A percentile compares a stretch with the other conserved stretches of the same genome.
phyloP scores from a whole-genome alignment of 2,329 filamentous ascomycete genomes.

The Sporothrix pallida region DNA sequence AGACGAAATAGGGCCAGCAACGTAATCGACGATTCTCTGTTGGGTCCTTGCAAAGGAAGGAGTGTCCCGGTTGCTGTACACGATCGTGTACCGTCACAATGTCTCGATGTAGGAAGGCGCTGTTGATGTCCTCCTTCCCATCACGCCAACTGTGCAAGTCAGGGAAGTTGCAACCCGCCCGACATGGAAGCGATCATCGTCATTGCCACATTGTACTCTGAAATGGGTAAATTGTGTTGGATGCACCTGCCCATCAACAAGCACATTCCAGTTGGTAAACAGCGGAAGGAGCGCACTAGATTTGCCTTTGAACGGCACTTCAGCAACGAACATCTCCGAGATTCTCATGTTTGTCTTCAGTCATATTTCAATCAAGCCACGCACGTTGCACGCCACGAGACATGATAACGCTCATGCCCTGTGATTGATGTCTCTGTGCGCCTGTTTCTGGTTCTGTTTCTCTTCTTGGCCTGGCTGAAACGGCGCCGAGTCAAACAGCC shows the following conservation, averaged over 20 bases:
- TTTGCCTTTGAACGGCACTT: not conserved
- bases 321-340: not conserved
- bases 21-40: not conserved
- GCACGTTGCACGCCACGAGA: not conserved
- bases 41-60: not conserved
- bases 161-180: conserved; percentile 9
- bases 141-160: not conserved
- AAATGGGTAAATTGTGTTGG: not conserved
- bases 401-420: not conserved
- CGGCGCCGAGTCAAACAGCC: not conserved
- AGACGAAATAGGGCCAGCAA: not conserved
- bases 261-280: conserved; percentile 14
- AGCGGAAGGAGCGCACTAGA: not conserved
- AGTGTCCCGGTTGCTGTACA: conserved; percentile 8
- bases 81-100: not conserved
- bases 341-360: not conserved
- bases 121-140: too few relatives aligned
- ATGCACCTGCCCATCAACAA: conserved; percentile 8
- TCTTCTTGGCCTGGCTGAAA: not conserved
- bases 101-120: not conserved
- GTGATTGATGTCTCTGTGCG: not conserved
- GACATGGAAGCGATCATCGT: conserved; percentile 26
- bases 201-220: conserved; percentile 10
- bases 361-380: not conserved
- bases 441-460: conserved; percentile 1